Percentiles rank a stretch among this genome's conserved stretches.
These are phyloP conservation scores for Pythium utonaiense DNA, from an alignment of 352 stramenopile species.

Conservation along the genomic window DNA sequence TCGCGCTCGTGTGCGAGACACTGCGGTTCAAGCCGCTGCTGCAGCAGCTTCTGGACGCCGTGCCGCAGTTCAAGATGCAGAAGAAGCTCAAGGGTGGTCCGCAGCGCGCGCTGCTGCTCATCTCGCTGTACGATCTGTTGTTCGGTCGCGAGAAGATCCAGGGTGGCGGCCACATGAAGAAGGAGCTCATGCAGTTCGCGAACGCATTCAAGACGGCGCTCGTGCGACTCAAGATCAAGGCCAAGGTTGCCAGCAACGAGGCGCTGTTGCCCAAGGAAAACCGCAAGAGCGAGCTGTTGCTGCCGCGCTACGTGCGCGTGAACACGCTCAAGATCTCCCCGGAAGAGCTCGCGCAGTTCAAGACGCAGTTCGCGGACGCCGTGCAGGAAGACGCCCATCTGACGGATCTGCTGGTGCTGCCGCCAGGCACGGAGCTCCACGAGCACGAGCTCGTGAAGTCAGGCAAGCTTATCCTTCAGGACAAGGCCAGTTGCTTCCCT, in stretches of 20 bases:
- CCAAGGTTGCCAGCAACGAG: constrained; percentile 74
- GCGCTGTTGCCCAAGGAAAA: constrained; percentile 78
- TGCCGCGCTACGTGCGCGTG: constrained; percentile 91
- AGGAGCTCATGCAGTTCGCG: constrained; percentile 72
- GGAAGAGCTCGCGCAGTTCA: constrained; percentile 47
- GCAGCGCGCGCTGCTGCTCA: constrained; percentile 56
- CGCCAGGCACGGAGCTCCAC: constrained; percentile 82
- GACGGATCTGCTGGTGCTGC: constrained; percentile 90
- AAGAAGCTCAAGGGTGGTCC: constrained; percentile 45
- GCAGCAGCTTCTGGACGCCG: constrained; percentile 54
- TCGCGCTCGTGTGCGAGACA: constrained; percentile 86
- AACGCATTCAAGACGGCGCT: constrained; percentile 72
- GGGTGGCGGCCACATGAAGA: constrained; percentile 85
- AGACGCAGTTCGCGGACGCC: constrained; percentile 31
- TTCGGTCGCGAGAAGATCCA: constrained; percentile 86
- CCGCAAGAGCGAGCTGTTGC: constrained; percentile 54
- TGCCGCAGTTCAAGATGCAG: constrained; percentile 64
- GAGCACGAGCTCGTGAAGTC: constrained; percentile 75
- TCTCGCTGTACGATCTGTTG: constrained; percentile 86
- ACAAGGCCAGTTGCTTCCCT: constrained; percentile 98
- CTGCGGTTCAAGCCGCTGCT: constrained; percentile 85
- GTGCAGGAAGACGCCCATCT: constrained; percentile 85
- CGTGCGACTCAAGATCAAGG: constrained; percentile 79
- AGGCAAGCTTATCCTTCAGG: constrained; percentile 93
- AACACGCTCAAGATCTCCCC: constrained; percentile 84